These are phyloP conservation scores for Penicillium chermesinum DNA, from an alignment of 495 filamentous ascomycete species.

Conservation along the genomic window DNA sequence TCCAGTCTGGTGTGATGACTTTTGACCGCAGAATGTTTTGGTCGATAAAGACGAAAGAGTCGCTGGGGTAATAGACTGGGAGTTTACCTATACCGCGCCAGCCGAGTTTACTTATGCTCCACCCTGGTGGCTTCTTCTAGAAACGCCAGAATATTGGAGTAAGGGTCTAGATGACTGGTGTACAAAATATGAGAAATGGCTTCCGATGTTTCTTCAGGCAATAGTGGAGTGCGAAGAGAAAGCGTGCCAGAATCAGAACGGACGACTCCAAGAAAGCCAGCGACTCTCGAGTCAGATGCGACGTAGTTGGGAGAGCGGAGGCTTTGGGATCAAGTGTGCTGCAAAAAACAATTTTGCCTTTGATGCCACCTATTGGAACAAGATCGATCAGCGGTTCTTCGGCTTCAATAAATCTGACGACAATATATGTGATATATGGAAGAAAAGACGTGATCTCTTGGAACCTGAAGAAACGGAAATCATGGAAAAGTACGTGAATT, in stretches of 20 bases:
- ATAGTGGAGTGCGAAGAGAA: background rate
- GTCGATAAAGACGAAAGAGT: slow-evolving; percentile 1
- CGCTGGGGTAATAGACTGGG: slow-evolving; percentile 5
- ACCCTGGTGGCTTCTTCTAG: slow-evolving; percentile 9
- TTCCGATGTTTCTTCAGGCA: slow-evolving; percentile 9
- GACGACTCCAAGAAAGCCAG: slow-evolving; percentile 2
- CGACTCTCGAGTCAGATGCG: slow-evolving; percentile 14
- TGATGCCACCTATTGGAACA: slow-evolving; percentile 14
- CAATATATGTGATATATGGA: slow-evolving; percentile 12
- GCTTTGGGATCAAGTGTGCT: slow-evolving; percentile 17
- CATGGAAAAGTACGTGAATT: slow-evolving; percentile 12
- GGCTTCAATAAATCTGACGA: slow-evolving; percentile 1
- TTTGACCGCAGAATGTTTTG: slow-evolving; percentile 1
- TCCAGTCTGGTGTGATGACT: slow-evolving; percentile 2
- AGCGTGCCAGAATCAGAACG: background rate
- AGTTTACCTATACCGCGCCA: too few species aligned
- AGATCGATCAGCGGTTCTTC: slow-evolving; percentile 16
- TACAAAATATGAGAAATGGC: slow-evolving; percentile 11
- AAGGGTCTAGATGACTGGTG: slow-evolving; percentile 22
- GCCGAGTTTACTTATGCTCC: slow-evolving; percentile 2
- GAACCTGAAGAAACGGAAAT: slow-evolving; percentile 7
- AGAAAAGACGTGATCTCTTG: slow-evolving; percentile 12
- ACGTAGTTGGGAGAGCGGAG: slow-evolving; percentile 16
- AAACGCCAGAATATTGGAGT: slow-evolving; percentile 4
- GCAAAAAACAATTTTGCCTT: slow-evolving; percentile 11